These are phyloP conservation scores for Rhinocladiella similis DNA, from an alignment of 2,329 filamentous ascomycete genomes.

Conservation along the genomic window DNA sequence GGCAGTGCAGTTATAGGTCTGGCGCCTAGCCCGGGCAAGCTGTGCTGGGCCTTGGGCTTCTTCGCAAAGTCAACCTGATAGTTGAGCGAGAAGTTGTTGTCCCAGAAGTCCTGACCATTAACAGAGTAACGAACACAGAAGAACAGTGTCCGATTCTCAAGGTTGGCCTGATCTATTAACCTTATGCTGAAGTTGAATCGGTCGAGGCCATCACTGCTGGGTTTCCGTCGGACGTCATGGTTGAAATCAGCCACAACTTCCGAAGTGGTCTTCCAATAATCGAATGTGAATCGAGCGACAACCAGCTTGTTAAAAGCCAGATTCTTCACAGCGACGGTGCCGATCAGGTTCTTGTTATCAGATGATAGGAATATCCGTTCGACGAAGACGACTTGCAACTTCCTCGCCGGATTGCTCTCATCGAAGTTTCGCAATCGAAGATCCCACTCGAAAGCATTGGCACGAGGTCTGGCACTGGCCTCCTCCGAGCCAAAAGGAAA, in stretches of 20 bases:
- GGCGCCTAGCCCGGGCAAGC: conserved; percentile 51
- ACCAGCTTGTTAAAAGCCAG: conserved; percentile 86
- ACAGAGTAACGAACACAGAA: conserved; percentile 89
- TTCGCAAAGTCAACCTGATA: conserved; percentile 93
- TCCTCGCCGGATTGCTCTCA: conserved; percentile 60
- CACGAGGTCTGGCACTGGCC: conserved; percentile 40
- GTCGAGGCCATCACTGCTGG: conserved; percentile 66
- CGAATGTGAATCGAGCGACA: conserved; percentile 89
- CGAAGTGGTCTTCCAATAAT: conserved; percentile 98
- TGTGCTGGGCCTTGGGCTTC: conserved; percentile 62
- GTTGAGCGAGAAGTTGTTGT: conserved; percentile 84
- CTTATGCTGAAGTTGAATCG: conserved; percentile 94
- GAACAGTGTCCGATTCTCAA: conserved; percentile 89
- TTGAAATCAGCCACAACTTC: conserved; percentile 89
- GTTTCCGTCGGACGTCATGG: conserved; percentile 70
- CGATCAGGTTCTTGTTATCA: conserved; percentile 84
- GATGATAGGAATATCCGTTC: conserved; percentile 84
- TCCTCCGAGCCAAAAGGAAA: conserved; percentile 74
- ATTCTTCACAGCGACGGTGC: conserved; percentile 82
- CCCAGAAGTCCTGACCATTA: conserved; percentile 85
- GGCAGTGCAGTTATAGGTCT: conserved; percentile 60
- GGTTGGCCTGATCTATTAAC: conserved; percentile 83
- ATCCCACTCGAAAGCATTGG: conserved; percentile 76
- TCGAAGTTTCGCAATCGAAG: conserved; percentile 85
- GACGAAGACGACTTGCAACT: conserved; percentile 66